Base-by-base conservation (phyloP, 2,329 filamentous ascomycete species). In the Hypoxylon sp. region DNA sequence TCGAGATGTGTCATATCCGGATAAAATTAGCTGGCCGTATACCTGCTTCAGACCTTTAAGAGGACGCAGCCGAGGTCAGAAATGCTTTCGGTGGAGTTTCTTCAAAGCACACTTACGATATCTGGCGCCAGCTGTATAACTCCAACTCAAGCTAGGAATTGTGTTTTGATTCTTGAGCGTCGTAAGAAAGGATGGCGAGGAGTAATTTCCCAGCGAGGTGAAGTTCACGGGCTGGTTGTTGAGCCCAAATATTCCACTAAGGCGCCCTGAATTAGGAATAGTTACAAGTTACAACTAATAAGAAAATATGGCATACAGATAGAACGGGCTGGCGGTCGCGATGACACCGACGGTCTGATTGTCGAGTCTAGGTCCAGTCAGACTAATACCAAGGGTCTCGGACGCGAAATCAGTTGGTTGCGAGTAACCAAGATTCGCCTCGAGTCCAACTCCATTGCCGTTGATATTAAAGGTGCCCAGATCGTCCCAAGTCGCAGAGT, bases 131-230 rank as follows among this genome's bases (percentile, higher is more conserved):
- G 79, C 79, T 6, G 79, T 80, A 59, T 80, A 81, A 51, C 77
- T 79, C 75, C 79, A 81, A 51, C 78, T 79, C 13, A 79, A 64
- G 58, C 78, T 79, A 6, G 78, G 78, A 24, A 80, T 80, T 17
- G 71, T 56, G 4, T 73, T 71, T 30, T 77, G 68, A 19, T 75
- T 69, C 62, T 78, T 80, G 5, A 81, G 68, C 0, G 72, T 75
- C 6, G 74, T 74, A 46, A 81, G 65, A 37, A 78, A 79, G 10
- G 77, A 77, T 6, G 73, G 69, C 6, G 74, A 61, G 8, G 77
- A 75, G 60, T 58, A 72, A 58, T 79, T 79, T 3, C 77, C 75
- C 17, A 79, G 49, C 5, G 72, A 69, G n/a, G 57, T 74, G 57
- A 75, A 77, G 67, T 79, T 80, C 13, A 78, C 56, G 6, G 78